Evolutionary conservation across 2,329 filamentous ascomycete genomes (phyloP), one percentile per base, ranked within the genome.

Genomic region (Penicillium vulpinum): DNA sequence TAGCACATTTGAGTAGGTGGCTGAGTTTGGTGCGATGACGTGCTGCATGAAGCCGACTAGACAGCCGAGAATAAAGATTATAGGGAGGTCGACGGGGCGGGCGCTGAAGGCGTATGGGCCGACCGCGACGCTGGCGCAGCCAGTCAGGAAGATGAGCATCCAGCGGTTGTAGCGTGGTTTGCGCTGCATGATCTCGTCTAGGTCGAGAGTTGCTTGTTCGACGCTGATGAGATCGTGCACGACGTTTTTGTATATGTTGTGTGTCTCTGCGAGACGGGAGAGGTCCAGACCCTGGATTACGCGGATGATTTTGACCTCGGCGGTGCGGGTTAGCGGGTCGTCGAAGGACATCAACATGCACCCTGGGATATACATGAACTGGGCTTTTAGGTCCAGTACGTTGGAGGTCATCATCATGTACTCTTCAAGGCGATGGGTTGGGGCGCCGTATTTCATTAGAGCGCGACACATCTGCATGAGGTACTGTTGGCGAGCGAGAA

Each of bases 391-490:
- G 72, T 92, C 89, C 38, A 96, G 82, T 5, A 94, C 89, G 15
- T 89, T 84, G 4, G 92, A 88, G 5, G 90, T 91, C 89, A 92
- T 95, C 62, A 83, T 87, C 84, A 96, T 87, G 73, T 95, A 96
- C 70, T 96, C 78, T 74, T 96, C 92, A 16, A 70, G 50, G 13
- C 68, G 66, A 39, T 70, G 68, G 15, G 68, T 70, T 1, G 68
- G 68, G 0, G 68, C 68, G 7, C 68, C 68, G 21, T 69, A 70
- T 51, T 64, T 67, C 68, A 70, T 70, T 46, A 70, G 44, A 0
- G 68, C 67, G 5, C 66, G 66, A 28, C 67, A 70, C 1, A 70
- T 56, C 21, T 67, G 67, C 62, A 70, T 70, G 22, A 70, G 69
- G 38, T 69, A 70, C 38, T 67, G 66, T 39, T 70, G 67, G 4